Base-by-base conservation (phyloP, 805 yeast genomes). In the Sugiyamaella mastotermitis region DNA sequence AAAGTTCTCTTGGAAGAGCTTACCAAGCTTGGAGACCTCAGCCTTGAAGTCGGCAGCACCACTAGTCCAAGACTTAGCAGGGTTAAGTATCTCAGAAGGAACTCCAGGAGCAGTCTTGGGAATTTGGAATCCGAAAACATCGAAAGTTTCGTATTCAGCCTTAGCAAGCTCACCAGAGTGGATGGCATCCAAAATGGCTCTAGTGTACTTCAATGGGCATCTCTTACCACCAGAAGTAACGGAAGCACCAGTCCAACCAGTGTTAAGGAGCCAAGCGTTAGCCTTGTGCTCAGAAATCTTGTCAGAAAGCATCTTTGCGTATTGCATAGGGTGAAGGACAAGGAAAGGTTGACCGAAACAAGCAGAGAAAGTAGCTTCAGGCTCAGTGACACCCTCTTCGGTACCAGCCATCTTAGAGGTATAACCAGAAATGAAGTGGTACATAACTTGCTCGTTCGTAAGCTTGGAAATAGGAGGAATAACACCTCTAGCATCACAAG, bases 351-450 rank as follows among this genome's bases (percentile, higher is more conserved):
- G 97, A 60, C 97, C 98, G 64, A 88, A 90, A 72, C 98, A 90
- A 38, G 98, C 95, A 46, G 95, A 84, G 78, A 90, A 90, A 14
- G 96, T 86, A 41, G 97, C 95, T 66, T 84, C 87, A 46, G 98
- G 97, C 70, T 90, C 97, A 47, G 97, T 88, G 50, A 90, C 85
- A 66, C 98, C 98, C 64, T 85, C 94, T 69, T 90, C 98, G 38
- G 98, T 90, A 64, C 97, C 97, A 46, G 98, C 96, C 95, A 90
- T 90, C 78, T 92, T 90, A 40, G 97, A 90, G 46, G 98, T 90
- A 76, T 90, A 90, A 57, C 98, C 98, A 48, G 95, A 83, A 55
- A 90, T 90, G 70, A 90, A 90, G 70, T 90, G 97, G 76, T 92
- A 90, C 97, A 92, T 90, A 50, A 90, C 97, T 70, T 90, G 97